Base-by-base conservation (phyloP, 768 basidiomycete species). In the Boletus sp. region DNA sequence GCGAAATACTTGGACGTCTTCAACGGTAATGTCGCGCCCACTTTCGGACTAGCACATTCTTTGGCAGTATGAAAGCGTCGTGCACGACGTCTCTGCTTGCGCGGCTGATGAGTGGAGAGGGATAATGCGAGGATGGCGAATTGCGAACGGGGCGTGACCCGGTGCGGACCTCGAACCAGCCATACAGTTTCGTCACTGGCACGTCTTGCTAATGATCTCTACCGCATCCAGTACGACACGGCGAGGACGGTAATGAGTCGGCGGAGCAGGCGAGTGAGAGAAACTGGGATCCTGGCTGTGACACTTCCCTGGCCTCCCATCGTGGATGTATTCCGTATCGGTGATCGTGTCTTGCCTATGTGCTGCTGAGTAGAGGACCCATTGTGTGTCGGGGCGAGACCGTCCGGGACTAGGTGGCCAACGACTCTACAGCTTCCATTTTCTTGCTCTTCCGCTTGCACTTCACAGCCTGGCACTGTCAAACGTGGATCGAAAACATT, bases 1-100 rank as follows among this genome's bases (percentile, higher is more conserved):
- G 30, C 4, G 8, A 69, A 69, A 47, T 68, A 69, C 33, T 66
- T 68, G 54, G 68, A 69, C 4, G 52, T 57, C 47, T 55, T 65
- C 10, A 35, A 5, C 0, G 41, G 54, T 12, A 30, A 14, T 1
- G 40, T 47, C 15, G 24, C 12, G 28, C 7, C 24, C 15, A 24
- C 6, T 28, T 29, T 20, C 20, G 28, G 42, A 52, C 42, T 15
- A 12, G 14, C 7, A 2, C 6, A 1, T 11, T 24, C 52, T 15
- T 41, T 40, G 5, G 9, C 8, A 28, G 17, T 10, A 14, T n/a
- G 33, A 17, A 51, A 15, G 9, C 24, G 15, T 5, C 28, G 12
- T 28, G 37, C 37, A 20, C 12, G 17, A 18, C 18, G 2, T 39
- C 32, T 30, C n/a, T 33, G 12, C 18, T 11, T n/a, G 53, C 9